Percentiles rank a stretch among this genome's conserved stretches.
phyloP scores from a whole-genome alignment of 495 filamentous ascomycete species.

The Trichoderma reesei region DNA sequence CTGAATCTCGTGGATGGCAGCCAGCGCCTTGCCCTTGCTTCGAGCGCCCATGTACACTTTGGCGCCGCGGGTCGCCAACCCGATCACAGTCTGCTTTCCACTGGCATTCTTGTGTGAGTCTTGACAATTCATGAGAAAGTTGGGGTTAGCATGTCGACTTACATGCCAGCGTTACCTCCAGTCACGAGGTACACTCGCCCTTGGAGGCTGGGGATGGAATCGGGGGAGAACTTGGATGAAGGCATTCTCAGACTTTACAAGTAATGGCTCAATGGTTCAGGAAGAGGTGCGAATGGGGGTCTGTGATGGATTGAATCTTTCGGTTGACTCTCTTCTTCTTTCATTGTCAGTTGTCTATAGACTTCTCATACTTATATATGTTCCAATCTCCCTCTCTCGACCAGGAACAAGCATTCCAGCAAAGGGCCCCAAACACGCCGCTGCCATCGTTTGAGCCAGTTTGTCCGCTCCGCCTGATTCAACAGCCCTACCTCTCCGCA shows the following conservation, averaged over 20 bases:
- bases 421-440: not conserved
- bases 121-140: constrained; percentile 10
- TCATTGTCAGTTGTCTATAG: too few species aligned
- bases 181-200: constrained; percentile 23
- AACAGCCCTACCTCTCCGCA: not conserved
- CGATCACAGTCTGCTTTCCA: constrained; percentile 29
- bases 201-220: constrained; percentile 23
- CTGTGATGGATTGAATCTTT: too few species aligned
- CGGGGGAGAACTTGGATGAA: constrained; percentile 26
- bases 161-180: constrained; percentile 30
- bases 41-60: constrained; percentile 36
- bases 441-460: not conserved
- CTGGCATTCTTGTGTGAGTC: constrained; percentile 15
- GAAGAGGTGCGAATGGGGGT: too few species aligned
- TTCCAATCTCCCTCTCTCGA: not conserved
- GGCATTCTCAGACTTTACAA: not conserved
- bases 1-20: constrained; percentile 30
- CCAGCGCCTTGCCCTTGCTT: constrained; percentile 23
- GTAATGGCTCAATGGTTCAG: too few species aligned
- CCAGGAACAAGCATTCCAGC: not conserved
- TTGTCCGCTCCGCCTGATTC: not conserved
- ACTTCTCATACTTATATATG: not conserved
- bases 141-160: constrained; percentile 16
- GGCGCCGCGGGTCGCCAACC: constrained; percentile 30
- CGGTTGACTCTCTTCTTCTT: too few species aligned